phyloP scores from a whole-genome alignment of 352 stramenopile genomes.

The Globisporangium heterothallicum region DNA sequence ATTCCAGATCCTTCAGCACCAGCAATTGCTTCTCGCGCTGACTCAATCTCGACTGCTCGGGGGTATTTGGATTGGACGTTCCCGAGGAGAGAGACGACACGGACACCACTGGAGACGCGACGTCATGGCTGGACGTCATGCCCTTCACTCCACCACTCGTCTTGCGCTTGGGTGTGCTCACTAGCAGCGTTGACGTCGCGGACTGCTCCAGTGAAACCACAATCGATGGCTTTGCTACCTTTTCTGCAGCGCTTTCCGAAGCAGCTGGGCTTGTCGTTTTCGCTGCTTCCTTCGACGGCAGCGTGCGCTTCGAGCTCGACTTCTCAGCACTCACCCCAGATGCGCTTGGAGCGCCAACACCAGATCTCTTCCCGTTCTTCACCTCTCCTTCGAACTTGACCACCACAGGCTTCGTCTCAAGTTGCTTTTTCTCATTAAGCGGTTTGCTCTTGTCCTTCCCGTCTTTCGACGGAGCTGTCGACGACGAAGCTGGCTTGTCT shows the following conservation, averaged over 20 bases:
- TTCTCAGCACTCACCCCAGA: conserved; percentile 10
- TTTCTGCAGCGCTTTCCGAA: neutral
- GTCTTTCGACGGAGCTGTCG: neutral
- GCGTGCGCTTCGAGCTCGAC: neutral
- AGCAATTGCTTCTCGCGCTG: conserved; percentile 30
- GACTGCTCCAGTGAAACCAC: too few species aligned
- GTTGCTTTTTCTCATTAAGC: conserved; percentile 5
- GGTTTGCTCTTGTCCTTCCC: conserved; percentile 3
- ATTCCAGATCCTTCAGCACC: conserved; percentile 48
- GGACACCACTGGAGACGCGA: conserved; percentile 63
- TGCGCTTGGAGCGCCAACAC: too few species aligned
- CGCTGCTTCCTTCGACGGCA: conserved; percentile 5
- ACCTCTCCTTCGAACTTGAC: neutral
- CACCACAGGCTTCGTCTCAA: neutral
- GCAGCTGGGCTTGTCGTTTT: neutral
- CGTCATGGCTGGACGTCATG: conserved; percentile 17
- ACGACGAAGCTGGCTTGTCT: neutral
- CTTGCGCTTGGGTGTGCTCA: conserved; percentile 37
- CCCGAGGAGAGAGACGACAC: conserved; percentile 54
- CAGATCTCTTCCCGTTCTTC: conserved; percentile 1
- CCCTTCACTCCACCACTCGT: neutral
- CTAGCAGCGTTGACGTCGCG: conserved; percentile 7
- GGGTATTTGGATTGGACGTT: conserved; percentile 64
- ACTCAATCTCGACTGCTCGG: conserved; percentile 33
- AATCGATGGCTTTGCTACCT: too few species aligned